phyloP scores from a whole-genome alignment of 345 rosid species.

The Lagerstroemia speciosa region DNA sequence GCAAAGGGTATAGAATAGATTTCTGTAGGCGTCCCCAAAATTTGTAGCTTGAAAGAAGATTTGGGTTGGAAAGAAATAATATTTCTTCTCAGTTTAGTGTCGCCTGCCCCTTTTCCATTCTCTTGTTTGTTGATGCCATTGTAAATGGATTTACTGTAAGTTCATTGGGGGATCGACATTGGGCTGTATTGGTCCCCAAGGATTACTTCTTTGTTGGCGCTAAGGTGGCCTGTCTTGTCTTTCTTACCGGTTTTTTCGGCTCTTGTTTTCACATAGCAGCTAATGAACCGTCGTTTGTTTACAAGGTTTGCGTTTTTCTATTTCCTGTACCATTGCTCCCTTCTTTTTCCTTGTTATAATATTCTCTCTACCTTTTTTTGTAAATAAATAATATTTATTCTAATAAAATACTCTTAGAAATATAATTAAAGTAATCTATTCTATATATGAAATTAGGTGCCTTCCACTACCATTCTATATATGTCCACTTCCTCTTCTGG shows the following conservation, averaged over 20 bases:
- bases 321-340: too few relatives aligned
- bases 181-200: not conserved
- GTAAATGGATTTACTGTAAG: not conserved
- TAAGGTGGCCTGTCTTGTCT: not conserved
- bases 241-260: not conserved
- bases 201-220: not conserved
- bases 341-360: too few relatives aligned
- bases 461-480: too few relatives aligned
- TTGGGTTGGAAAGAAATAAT: not conserved
- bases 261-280: not conserved
- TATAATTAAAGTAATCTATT: too few relatives aligned
- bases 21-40: conserved; percentile 1
- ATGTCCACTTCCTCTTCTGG: too few relatives aligned
- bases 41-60: conserved; percentile 11
- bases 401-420: too few relatives aligned
- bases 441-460: too few relatives aligned
- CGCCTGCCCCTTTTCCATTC: not conserved
- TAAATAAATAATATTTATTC: too few relatives aligned
- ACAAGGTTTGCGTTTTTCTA: too few relatives aligned
- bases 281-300: not conserved
- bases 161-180: not conserved
- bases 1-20: conserved; percentile 37
- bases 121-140: not conserved
- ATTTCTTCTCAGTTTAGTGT: not conserved
- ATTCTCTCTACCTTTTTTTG: too few relatives aligned